These are phyloP conservation scores for Paecilomyces niveus DNA, from an alignment of 2,329 filamentous ascomycete genomes.

Conservation along the genomic window DNA sequence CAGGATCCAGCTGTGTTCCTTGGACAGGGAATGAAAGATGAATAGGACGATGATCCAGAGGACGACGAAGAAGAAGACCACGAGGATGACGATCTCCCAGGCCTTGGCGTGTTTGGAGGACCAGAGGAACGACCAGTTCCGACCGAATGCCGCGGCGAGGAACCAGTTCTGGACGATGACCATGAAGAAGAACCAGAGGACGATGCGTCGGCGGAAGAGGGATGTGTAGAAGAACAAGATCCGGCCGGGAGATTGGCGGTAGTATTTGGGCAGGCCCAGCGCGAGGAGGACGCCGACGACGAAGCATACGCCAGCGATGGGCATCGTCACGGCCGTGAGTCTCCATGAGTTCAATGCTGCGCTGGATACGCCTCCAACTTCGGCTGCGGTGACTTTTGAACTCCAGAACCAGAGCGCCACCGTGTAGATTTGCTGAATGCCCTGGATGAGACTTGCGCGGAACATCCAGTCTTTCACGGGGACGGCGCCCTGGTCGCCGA, in stretches of 20 bases:
- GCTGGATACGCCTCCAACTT: slow-evolving; percentile 3
- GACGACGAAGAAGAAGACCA: slow-evolving; percentile 21
- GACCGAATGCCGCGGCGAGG: slow-evolving; percentile 52
- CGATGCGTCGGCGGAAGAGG: slow-evolving; percentile 49
- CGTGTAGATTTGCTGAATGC: slow-evolving; percentile 54
- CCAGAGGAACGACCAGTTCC: slow-evolving; percentile 52
- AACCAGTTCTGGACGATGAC: slow-evolving; percentile 57
- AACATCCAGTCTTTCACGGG: slow-evolving; percentile 54
- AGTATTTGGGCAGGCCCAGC: slow-evolving; percentile 52
- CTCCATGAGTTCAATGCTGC: slow-evolving; percentile 21
- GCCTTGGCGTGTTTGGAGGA: slow-evolving; percentile 41
- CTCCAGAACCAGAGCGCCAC: slow-evolving; percentile 57
- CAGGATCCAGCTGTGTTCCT: slow-evolving; percentile 53
- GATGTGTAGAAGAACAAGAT: slow-evolving; percentile 54
- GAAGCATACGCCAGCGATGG: slow-evolving; percentile 48
- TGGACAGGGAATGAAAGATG: slow-evolving; percentile 44
- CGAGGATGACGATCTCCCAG: slow-evolving; percentile 47
- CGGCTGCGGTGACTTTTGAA: slow-evolving; percentile 36
- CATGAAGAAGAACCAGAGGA: slow-evolving; percentile 54
- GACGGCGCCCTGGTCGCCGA: slow-evolving; percentile 51
- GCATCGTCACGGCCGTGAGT: slow-evolving; percentile 43
- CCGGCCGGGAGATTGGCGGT: slow-evolving; percentile 50
- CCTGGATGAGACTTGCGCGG: slow-evolving; percentile 54
- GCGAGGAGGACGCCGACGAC: slow-evolving; percentile 43
- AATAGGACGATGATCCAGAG: slow-evolving; percentile 39